Evolutionary conservation across 345 rosid species (phyloP), one percentile per base, ranked within the genome.

Genomic region (Euphorbia lathyris): DNA sequence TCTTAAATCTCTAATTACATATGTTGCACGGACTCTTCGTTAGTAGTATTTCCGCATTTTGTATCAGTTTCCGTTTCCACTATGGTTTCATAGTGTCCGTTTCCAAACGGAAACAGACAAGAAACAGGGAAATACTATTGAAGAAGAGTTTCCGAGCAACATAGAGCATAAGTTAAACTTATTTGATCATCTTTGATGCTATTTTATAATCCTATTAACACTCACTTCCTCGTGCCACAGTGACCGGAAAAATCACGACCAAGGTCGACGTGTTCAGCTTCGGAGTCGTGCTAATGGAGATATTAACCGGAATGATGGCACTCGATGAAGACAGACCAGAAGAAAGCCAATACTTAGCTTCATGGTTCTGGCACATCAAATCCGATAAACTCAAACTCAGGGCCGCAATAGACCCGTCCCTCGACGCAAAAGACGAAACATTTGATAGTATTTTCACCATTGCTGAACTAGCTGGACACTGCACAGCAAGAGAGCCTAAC

Each of bases 241-340:
- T 86, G 74, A 89, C 89, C 0, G 96, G 96, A 58, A 89, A 89
- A 77, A 84, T 89, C 74, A 89, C 96, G 26, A 89, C 96, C 17
- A 89, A 89, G 77, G 89, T 74, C 0, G 96, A 89, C 27, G 96
- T 89, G 67, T 89, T 89, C 68, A 87, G 96, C 70, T 89, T 86
- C 17, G 96, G 96, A 20, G 92, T 89, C 34, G 96, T 89, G 48
- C 59, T 89, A 45, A 87, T 87, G 90, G 96, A 89, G 75, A 81
- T 89, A 58, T 32, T 89, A 76, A 89, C 92, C 10, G 96, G 96
- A 59, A 34, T 83, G 50, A 82, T 81, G 85, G 96, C 92, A 14
- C 86, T 89, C 1, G 92, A 89, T 10, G 92, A 86, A 68, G 88
- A 76, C 61, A 74, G 96, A 61, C 82, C 96, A 0, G 96, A 89